Percentiles rank a stretch among this genome's conserved stretches.
These are phyloP conservation scores for Clausena lansium DNA, from an alignment of 345 rosid genomes.

Conservation along the genomic window DNA sequence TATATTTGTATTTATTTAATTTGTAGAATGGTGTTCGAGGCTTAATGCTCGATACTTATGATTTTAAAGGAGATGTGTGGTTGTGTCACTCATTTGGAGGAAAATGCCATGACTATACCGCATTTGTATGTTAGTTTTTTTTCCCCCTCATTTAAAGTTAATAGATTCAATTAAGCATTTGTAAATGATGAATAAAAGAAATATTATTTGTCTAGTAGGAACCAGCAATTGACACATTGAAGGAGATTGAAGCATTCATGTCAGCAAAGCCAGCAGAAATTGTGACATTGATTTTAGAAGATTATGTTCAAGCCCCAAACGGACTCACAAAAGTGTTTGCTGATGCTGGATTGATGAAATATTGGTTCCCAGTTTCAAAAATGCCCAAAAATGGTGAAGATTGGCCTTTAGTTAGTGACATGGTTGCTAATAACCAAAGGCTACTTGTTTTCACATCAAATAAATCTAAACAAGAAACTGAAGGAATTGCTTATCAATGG, in stretches of 20 bases:
- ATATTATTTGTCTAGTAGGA: slow-evolving; percentile 29
- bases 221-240: slow-evolving; percentile 54
- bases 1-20: too few relatives aligned
- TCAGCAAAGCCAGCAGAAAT: slow-evolving; percentile 51
- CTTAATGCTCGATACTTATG: slow-evolving; percentile 71
- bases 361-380: slow-evolving; percentile 52
- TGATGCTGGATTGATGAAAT: slow-evolving; percentile 59
- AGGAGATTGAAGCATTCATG: slow-evolving; percentile 62
- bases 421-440: slow-evolving; percentile 57
- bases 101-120: slow-evolving; percentile 55
- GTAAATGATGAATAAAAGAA: background rate
- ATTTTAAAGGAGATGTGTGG: slow-evolving; percentile 65
- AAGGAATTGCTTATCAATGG: slow-evolving; percentile 80
- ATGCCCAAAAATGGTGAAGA: slow-evolving; percentile 63
- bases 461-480: slow-evolving; percentile 48
- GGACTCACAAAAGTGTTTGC: slow-evolving; percentile 56
- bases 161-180: background rate
- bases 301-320: slow-evolving; percentile 50
- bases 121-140: slow-evolving; percentile 42
- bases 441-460: slow-evolving; percentile 60
- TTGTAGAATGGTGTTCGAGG: slow-evolving; percentile 64
- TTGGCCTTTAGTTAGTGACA: slow-evolving; percentile 69
- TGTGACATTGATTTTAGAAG: slow-evolving; percentile 65
- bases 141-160: background rate
- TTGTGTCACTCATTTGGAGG: slow-evolving; percentile 66